Evolutionary conservation across 2,329 filamentous ascomycete species (phyloP), one percentile per base, ranked within the genome.

Genomic region (Colletotrichum salicis): DNA sequence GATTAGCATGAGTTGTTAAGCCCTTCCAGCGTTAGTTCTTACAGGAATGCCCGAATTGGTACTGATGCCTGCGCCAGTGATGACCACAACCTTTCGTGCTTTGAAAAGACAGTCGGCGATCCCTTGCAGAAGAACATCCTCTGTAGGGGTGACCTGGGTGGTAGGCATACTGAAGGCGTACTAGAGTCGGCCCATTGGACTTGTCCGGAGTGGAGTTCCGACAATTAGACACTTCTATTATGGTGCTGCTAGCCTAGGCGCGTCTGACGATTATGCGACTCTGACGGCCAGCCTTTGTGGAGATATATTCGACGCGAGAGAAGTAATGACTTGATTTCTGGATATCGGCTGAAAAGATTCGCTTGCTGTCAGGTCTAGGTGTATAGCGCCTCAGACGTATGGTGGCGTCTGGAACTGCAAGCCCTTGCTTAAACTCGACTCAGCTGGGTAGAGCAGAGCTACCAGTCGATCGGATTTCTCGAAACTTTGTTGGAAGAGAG

Each of bases 11-110:
- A 70, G 13, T 60, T 62, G n/a, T 7, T 51, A 33, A 33, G 10
- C 6, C 41, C 22, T 8, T 29, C 22, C n/a, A 5, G 29, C 2
- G 22, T n/a, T 11, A 54, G 13, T 10, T 79, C 87, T 77, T 84
- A 93, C 92, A 62, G 92, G 92, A 78, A 94, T 94, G 67, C 92
- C 92, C 73, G 91, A 93, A 78, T 93, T 94, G 62, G 92, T 94
- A 78, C 91, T 93, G 78, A 94, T 94, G 64, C 92, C 92, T 60
- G 92, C 92, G 61, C 92, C 92, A 0, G 92, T 94, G 37, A 94
- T 85, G 24, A 94, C 89, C 10, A 94, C 86, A n/a, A 93, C 86
- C 78, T 92, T 93, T 73, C 87, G 88, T 12, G 92, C 88, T 78
- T 90, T 91, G 74, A 87, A 86, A 56, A 94, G 82, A 4, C 85